Evolutionary conservation across 768 basidiomycete genomes (phyloP).

Genomic region (Strobilomyces dryophilus): DNA sequence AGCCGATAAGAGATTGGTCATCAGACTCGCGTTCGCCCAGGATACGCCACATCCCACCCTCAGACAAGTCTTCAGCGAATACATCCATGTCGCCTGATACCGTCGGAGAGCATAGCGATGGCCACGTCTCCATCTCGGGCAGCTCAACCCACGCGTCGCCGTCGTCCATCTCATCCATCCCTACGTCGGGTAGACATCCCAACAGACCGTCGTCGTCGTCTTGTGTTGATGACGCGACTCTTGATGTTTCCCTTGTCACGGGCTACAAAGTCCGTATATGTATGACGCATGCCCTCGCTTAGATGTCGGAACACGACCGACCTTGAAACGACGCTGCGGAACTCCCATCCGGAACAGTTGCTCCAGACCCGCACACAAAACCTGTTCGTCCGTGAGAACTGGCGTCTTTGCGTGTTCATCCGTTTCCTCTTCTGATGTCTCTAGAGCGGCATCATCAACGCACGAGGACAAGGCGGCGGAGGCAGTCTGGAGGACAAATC

Average conservation of each 20-base stretch:
- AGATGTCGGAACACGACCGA: conserved; percentile 21
- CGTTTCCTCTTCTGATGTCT: conserved; percentile 12
- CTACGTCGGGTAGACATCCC: conserved; percentile 3
- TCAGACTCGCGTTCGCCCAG: conserved; percentile 3
- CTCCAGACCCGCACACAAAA: conserved; percentile 41
- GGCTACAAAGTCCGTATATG: conserved; percentile 13
- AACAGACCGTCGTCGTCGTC: conserved; percentile 25
- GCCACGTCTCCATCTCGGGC: conserved; percentile 7
- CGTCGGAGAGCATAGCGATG: conserved; percentile 1
- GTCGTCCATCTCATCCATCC: neutral
- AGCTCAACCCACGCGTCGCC: conserved; percentile 16
- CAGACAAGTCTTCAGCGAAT: conserved; percentile 9
- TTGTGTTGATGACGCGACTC: conserved; percentile 1
- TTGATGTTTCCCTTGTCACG: conserved; percentile 1
- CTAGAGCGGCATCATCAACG: conserved; percentile 3
- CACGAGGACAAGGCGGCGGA: conserved; percentile 26
- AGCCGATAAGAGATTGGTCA: conserved; percentile 25
- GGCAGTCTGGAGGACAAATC: conserved; percentile 25
- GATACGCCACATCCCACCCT: conserved; percentile 13
- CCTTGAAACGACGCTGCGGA: conserved; percentile 46
- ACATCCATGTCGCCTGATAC: conserved; percentile 16
- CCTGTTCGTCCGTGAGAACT: conserved; percentile 33
- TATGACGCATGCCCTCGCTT: conserved; percentile 2
- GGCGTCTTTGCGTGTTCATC: conserved; percentile 1
- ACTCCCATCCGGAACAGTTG: conserved; percentile 40